Conservation (phyloP, 768 basidiomycete species). For the Udeniomyces megalosporus region DNA sequence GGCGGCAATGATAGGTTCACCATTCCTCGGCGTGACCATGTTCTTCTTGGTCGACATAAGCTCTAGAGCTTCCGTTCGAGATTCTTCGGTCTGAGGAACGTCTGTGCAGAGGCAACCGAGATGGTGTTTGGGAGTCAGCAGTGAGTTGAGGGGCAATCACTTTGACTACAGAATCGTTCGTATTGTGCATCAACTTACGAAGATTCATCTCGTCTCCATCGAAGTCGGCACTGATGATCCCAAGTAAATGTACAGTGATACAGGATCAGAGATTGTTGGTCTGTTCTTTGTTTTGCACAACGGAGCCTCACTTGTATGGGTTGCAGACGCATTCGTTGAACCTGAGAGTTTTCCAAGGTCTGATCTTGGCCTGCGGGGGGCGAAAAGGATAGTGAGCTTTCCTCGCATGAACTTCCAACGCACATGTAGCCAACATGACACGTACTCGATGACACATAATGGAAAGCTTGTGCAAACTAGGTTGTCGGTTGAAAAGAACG, state of each 20-base stretch:
- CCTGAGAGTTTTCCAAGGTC: conserved; percentile 94
- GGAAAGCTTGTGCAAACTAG: conserved; percentile 94
- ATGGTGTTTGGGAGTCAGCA: not conserved
- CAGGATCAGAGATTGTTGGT: no score
- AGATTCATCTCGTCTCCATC: conserved; percentile 99
- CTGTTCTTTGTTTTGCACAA: no score
- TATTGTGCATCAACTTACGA: conserved; percentile 40
- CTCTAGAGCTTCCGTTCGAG: conserved; percentile 86
- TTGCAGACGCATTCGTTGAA: conserved; percentile 98
- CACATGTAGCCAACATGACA: no score
- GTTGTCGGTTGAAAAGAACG: conserved; percentile 95
- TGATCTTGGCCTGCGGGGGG: conserved; percentile 53
- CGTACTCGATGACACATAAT: conserved; percentile 94
- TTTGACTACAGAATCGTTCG: not conserved
- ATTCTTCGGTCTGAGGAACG: conserved; percentile 97
- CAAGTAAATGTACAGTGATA: not conserved
- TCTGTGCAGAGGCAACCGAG: conserved; percentile 37
- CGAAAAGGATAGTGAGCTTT: not conserved
- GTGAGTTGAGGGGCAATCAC: not conserved
- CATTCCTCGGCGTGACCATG: conserved; percentile 92
- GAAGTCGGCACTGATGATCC: conserved; percentile 83
- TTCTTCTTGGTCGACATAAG: conserved; percentile 96
- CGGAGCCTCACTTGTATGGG: conserved; percentile 34
- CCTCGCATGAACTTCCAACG: no score
- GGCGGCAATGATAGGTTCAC: conserved; percentile 96